Evolutionary conservation across 768 basidiomycete species (phyloP).

Genomic region (Boletus rubescentipes): DNA sequence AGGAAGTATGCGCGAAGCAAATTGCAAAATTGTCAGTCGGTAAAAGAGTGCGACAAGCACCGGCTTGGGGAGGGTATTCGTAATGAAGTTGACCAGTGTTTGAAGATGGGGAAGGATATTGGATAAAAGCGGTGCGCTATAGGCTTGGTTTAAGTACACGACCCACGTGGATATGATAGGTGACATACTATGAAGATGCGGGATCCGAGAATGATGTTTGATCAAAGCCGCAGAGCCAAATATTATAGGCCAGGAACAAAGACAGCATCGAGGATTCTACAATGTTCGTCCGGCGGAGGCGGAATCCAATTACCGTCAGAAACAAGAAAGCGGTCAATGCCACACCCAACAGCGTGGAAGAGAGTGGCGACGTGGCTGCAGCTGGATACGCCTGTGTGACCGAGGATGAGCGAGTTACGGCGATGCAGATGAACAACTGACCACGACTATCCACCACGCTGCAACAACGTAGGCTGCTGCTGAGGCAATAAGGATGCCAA

Average conservation of each 20-base stretch:
- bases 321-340: constrained; percentile 88
- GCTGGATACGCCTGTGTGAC: constrained; percentile 69
- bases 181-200: constrained; percentile 72
- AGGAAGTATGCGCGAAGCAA: constrained; percentile 80
- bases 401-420: constrained; percentile 10
- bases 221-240: constrained; percentile 87
- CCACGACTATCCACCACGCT: constrained; percentile 84
- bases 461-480: constrained; percentile 79
- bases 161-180: background rate
- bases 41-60: constrained; percentile 78
- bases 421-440: constrained; percentile 38
- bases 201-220: constrained; percentile 70
- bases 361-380: constrained; percentile 79
- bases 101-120: constrained; percentile 83
- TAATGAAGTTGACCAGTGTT: constrained; percentile 75
- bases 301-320: constrained; percentile 89
- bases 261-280: constrained; percentile 89
- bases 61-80: constrained; percentile 83
- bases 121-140: constrained; percentile 69
- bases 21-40: constrained; percentile 75
- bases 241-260: constrained; percentile 85
- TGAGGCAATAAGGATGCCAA: constrained; percentile 70
- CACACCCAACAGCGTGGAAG: constrained; percentile 85
- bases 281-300: constrained; percentile 83
- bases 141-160: constrained; percentile 8